Evolutionary conservation across 768 basidiomycete species (phyloP), one percentile per base, ranked within the genome.

Genomic region (Suillus alpinus): DNA sequence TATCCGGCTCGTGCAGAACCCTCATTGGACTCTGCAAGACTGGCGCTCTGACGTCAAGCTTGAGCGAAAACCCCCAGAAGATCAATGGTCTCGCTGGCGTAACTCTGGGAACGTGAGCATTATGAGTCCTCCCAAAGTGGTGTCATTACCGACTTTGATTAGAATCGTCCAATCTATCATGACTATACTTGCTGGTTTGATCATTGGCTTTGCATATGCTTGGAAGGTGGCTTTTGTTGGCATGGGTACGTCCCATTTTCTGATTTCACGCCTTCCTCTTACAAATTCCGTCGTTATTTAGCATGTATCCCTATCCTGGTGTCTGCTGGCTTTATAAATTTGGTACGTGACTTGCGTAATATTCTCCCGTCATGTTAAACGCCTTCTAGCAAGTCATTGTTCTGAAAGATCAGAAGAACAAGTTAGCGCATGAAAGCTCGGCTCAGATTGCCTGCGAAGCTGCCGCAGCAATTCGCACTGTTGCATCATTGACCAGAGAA

Each of bases 371-470:
- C 4, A 9, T 16, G 34, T 20, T 53, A 53, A 2, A 37, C 8
- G 40, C 12, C 18, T 43, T 44, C 29, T 55, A 88, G 80, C 87
- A 84, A 36, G 89, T 96, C 46, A 92, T 97, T 62, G 91, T 94
- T 1, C 77, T 95, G 63, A 96, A 95, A 72, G 94, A 92, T 67
- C 83, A 90, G 68, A 73, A 78, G 62, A 94, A 93, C 79, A 93
- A 92, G 75, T 80, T 80, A 66, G 78, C 87, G 0, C 92, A 97
- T 69, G 91, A 88, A 67, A 74, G 73, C 8, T 92, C 91, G 26
- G 92, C 95, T 6, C 94, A 96, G 61, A 71, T 95, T n/a, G 95
- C 95, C 41, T 95, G 94, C 65, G 95, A 98, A 73, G 93, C 94
- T 34, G 92, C 94, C 32, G 89, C 83, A 6, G 83, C 95, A 10